Percentiles rank a stretch among this genome's conserved stretches.
phyloP scores from a whole-genome alignment of 2,329 filamentous ascomycete genomes.

The Calonectria fujianensis region DNA sequence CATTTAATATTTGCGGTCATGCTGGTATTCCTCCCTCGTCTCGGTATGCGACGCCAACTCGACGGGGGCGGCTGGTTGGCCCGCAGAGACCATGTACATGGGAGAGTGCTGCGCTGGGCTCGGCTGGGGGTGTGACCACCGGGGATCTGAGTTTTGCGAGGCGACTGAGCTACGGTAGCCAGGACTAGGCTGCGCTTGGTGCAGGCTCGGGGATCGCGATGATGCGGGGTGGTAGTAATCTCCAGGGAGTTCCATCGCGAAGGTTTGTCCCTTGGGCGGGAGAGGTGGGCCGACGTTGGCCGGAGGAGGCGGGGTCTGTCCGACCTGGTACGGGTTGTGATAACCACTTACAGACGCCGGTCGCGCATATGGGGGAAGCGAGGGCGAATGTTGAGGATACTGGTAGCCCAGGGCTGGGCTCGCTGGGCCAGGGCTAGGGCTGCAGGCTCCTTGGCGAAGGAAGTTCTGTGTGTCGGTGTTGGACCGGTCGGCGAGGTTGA shows the following conservation, averaged over 20 bases:
- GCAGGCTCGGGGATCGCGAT: slow-evolving; percentile 58
- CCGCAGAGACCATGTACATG: slow-evolving; percentile 62
- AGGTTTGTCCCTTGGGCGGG: slow-evolving; percentile 50
- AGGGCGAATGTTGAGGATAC: slow-evolving; percentile 53
- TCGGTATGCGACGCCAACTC: slow-evolving; percentile 70
- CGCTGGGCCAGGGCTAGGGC: slow-evolving; percentile 21
- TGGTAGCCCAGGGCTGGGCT: slow-evolving; percentile 48
- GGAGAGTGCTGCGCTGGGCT: slow-evolving; percentile 49
- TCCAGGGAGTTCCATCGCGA: slow-evolving; percentile 67
- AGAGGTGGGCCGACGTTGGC: slow-evolving; percentile 50
- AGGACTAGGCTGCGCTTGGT: slow-evolving; percentile 51
- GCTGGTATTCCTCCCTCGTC: slow-evolving; percentile 66
- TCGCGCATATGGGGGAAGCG: slow-evolving; percentile 42
- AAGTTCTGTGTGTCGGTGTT: slow-evolving; percentile 57
- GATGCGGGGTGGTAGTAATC: slow-evolving; percentile 66
- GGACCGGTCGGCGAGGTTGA: slow-evolving; percentile 73
- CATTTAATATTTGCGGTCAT: slow-evolving; percentile 34
- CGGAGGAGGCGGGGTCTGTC: slow-evolving; percentile 49
- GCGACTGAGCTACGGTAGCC: slow-evolving; percentile 52
- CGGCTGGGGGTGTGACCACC: slow-evolving; percentile 64
- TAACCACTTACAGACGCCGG: slow-evolving; percentile 37
- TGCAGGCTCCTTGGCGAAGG: slow-evolving; percentile 59
- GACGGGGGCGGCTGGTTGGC: slow-evolving; percentile 64
- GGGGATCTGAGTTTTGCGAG: slow-evolving; percentile 54
- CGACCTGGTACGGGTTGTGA: slow-evolving; percentile 46